Percentiles rank a stretch among this genome's conserved stretches.
Evolutionary conservation across 2,329 filamentous ascomycete species (phyloP).

Genomic region (Xylariaceae sp.): DNA sequence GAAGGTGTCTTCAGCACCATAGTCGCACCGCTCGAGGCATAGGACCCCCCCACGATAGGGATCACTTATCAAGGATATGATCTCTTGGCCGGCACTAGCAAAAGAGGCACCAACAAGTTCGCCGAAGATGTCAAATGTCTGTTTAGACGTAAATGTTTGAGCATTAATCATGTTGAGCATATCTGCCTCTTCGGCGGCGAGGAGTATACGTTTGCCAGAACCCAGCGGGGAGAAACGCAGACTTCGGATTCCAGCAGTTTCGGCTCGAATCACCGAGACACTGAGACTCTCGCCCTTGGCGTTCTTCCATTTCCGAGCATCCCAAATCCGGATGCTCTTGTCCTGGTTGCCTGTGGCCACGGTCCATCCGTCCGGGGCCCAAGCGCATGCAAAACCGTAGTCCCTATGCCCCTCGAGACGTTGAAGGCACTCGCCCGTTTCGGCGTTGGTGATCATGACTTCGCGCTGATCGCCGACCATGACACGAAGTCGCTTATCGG

Average conservation of each 20-base stretch:
- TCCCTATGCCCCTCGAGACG: slow-evolving; percentile 60
- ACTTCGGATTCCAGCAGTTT: slow-evolving; percentile 64
- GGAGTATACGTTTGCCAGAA: slow-evolving; percentile 59
- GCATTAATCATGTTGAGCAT: slow-evolving; percentile 66
- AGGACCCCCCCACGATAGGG: slow-evolving; percentile 60
- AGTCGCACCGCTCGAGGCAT: slow-evolving; percentile 50
- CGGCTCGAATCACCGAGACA: slow-evolving; percentile 52
- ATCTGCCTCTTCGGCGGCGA: slow-evolving; percentile 72
- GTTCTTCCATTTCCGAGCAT: slow-evolving; percentile 63
- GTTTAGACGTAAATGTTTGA: slow-evolving; percentile 57
- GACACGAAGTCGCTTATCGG: slow-evolving; percentile 64
- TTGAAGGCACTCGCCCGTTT: slow-evolving; percentile 55
- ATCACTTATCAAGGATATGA: slow-evolving; percentile 67
- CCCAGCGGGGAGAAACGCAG: slow-evolving; percentile 68
- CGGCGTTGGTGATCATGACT: slow-evolving; percentile 63
- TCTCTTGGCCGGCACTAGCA: slow-evolving; percentile 59
- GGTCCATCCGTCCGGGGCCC: slow-evolving; percentile 71
- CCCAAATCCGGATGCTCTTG: slow-evolving; percentile 67
- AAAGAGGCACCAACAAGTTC: slow-evolving; percentile 66
- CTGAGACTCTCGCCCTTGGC: slow-evolving; percentile 44
- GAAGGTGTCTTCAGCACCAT: slow-evolving; percentile 33
- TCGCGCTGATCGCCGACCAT: slow-evolving; percentile 66
- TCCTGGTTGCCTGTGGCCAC: slow-evolving; percentile 76
- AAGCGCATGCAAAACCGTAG: slow-evolving; percentile 71
- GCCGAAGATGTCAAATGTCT: slow-evolving; percentile 69